Base-by-base conservation (phyloP, 495 filamentous ascomycete genomes). In the Neurospora tetraspora region DNA sequence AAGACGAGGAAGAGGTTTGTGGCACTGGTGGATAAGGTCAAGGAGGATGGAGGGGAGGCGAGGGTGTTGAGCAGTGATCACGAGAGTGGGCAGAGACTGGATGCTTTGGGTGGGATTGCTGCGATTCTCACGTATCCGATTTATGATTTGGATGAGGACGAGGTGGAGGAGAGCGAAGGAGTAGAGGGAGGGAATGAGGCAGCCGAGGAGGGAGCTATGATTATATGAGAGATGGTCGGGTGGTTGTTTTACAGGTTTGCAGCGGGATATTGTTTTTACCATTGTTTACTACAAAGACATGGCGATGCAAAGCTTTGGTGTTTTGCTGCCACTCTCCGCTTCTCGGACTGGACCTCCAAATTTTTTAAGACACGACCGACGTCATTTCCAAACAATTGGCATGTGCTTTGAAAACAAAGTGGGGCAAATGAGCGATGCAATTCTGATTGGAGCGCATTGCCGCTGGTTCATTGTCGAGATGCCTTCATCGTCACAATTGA, bases 91-190 rank as follows among this genome's bases (percentile, higher is more conserved):
- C 90, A 91, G 81, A 83, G 94, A 71, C 82, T 99, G 59, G 95
- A 97, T 72, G 89, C 88, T 4, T 77, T 99, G 72, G 95, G 96
- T 1, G 92, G 93, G 7, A 90, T 99, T 73, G 96, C 94, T 31
- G 93, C 94, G 14, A 91, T 98, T 39, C 83, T 97, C 74, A 97
- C 95, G 5, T 99, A 94, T 77, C 95, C 96, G 2, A 81, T 99
- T 34, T 83, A 86, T 47, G 91, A 92, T 74, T 81, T 94, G 37
- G 92, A 94, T 73, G 89, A 91, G 61, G 87, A 87, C 20, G 87
- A 88, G 4, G 89, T 91, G 4, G 89, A 89, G 43, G 88, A 87
- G n/a, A 77, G 75, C 5, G 77, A 72, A 8, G 77, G 72, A 23
- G 76, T 76, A 8, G 74, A 74, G 39, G 80, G 53, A 43, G 70